Evolutionary conservation across 2,329 filamentous ascomycete genomes (phyloP), one percentile per base, ranked within the genome.

Genomic region (Stagonosporopsis cucurbitacearum): DNA sequence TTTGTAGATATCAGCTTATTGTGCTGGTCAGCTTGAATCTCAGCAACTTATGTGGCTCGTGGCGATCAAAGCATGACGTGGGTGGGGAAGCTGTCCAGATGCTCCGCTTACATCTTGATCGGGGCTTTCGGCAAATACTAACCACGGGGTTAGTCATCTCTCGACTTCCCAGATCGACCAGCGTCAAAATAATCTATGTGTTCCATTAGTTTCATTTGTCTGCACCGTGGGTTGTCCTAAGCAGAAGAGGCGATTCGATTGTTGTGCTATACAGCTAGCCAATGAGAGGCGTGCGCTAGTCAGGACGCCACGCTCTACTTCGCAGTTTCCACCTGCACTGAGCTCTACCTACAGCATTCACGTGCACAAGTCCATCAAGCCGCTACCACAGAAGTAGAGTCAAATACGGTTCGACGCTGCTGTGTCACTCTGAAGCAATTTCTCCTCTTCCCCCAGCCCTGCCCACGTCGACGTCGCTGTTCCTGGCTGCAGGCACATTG

Each of bases 211-310:
- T 28, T 5, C 5, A 17, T 13, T 23, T 22, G 20, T 41, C 19
- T 5, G 11, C 15, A 26, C 15, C 4, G 2, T 25, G 17, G 8
- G 19, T 19, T 25, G 17, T 30, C 12, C n/a, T 22, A 22, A 53
- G 26, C 13, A 48, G 2, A n/a, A 17, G n/a, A 6, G 3, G 3
- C 11, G 9, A n/a, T 19, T 25, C n/a, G 11, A 30, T n/a, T 9
- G 11, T 28, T n/a, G n/a, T 22, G 22, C 6, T 37, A 33, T 8
- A 6, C 20, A 5, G 8, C n/a, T 1, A 2, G 19, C 53, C 53
- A 50, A 55, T 55, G 28, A 55, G 36, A 28, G 22, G 12, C 19
- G n/a, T 28, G 47, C 53, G 41, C 53, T 55, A 55, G 17, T 37
- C 26, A n/a, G 22, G 33, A 45, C 25, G 32, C 35, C 33, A 26